phyloP scores from a whole-genome alignment of 768 basidiomycete genomes.

The Pholiota microspora region DNA sequence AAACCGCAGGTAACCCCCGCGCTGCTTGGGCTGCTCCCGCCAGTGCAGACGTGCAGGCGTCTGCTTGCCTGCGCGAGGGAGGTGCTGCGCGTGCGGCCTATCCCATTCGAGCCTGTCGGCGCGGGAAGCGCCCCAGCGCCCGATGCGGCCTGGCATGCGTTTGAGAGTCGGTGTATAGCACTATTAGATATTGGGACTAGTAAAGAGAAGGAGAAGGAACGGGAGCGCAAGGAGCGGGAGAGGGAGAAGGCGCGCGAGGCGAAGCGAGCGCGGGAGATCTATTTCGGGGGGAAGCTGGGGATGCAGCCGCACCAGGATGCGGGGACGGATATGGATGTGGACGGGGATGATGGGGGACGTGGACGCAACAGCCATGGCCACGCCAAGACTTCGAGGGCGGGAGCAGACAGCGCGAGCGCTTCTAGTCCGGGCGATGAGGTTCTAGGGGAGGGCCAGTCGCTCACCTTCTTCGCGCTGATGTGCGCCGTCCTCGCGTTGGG shows the following conservation, averaged over 20 bases:
- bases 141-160: slow-evolving; percentile 12
- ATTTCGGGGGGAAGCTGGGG: slow-evolving; percentile 17
- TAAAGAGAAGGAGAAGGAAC: slow-evolving; percentile 15
- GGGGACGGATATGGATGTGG: slow-evolving; percentile 13
- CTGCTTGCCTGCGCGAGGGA: slow-evolving; percentile 25
- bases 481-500: slow-evolving; percentile 63
- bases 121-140: neutral
- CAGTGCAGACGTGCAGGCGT: slow-evolving; percentile 21
- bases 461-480: slow-evolving; percentile 58
- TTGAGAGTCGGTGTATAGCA: slow-evolving; percentile 16
- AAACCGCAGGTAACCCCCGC: slow-evolving; percentile 30
- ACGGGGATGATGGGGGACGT: neutral
- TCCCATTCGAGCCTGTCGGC: slow-evolving; percentile 17
- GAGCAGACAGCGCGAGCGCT: neutral
- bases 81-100: slow-evolving; percentile 23
- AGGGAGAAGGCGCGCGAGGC: slow-evolving; percentile 20
- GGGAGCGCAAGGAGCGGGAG: slow-evolving; percentile 18
- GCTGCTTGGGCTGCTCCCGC: slow-evolving; percentile 34
- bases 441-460: slow-evolving; percentile 9
- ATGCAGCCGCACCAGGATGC: slow-evolving; percentile 4
- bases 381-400: neutral
- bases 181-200: slow-evolving; percentile 9
- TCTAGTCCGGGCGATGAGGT: neutral
- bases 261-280: slow-evolving; percentile 21
- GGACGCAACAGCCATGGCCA: neutral